A percentile compares a stretch with the other conserved stretches of the same genome.
Conservation (phyloP, 768 basidiomycete species). For the Macrocybe gigantea region DNA sequence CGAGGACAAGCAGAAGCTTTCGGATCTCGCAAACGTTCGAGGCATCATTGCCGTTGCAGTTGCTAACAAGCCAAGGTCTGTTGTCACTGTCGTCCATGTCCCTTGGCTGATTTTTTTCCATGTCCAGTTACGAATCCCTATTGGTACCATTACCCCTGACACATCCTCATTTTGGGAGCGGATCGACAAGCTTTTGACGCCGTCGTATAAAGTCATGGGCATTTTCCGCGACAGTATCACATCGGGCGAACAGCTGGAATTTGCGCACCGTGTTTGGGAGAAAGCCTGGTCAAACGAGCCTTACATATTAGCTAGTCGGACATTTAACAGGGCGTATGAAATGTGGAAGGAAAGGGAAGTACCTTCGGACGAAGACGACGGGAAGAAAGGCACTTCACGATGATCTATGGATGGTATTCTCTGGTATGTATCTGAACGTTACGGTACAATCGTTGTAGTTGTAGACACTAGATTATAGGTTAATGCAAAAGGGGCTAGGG, state of each 20-base stretch:
- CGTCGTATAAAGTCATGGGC: constrained; percentile 44
- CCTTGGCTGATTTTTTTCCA: neutral
- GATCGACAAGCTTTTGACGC: constrained; percentile 50
- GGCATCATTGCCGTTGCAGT: too few relatives aligned
- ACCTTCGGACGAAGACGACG: constrained; percentile 31
- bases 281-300: constrained; percentile 63
- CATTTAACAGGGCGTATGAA: constrained; percentile 34
- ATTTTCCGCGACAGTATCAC: constrained; percentile 48
- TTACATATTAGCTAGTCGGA: constrained; percentile 37
- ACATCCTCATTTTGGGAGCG: constrained; percentile 46
- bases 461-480: too few relatives aligned
- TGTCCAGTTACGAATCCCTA: constrained; percentile 41
- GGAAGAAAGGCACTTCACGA: constrained; percentile 16
- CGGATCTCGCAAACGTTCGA: constrained; percentile 7
- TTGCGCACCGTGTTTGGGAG: constrained; percentile 55
- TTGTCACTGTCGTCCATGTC: neutral
- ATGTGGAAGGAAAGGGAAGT: constrained; percentile 39
- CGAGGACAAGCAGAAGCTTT: constrained; percentile 10
- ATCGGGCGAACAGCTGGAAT: constrained; percentile 53
- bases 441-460: too few relatives aligned
- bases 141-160: constrained; percentile 56
- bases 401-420: constrained; percentile 4
- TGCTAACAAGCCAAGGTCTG: too few relatives aligned
- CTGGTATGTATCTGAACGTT: neutral
- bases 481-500: too few relatives aligned